phyloP scores from a whole-genome alignment of 2,329 filamentous ascomycete genomes.

The Emergomyces africanus region DNA sequence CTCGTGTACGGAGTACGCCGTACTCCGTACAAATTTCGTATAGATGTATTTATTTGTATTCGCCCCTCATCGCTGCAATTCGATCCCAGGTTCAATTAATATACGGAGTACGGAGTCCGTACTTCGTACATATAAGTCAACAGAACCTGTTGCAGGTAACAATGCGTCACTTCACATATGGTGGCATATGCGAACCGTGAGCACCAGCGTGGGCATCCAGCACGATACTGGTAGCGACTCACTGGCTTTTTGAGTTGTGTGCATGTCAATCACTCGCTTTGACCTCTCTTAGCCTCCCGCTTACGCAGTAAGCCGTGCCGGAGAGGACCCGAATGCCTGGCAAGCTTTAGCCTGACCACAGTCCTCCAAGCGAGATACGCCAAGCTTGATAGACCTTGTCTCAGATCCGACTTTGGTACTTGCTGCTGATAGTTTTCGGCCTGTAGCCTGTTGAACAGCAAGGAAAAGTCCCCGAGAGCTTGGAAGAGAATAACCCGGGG shows the following conservation, averaged over 20 bases:
- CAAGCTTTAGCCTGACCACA: not conserved
- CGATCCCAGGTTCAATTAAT: not conserved
- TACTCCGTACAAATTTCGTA: not conserved
- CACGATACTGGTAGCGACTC: no score
- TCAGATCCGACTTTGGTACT: not conserved
- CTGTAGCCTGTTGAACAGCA: not conserved
- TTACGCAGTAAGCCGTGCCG: not conserved
- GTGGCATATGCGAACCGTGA: not conserved
- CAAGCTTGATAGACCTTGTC: not conserved
- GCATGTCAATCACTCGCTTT: not conserved
- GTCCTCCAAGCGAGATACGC: conserved; percentile 1
- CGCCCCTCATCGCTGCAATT: not conserved
- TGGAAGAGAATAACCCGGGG: not conserved
- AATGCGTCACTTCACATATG: not conserved
- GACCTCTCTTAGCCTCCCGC: not conserved
- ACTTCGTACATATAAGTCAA: no score
- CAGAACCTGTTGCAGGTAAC: no score
- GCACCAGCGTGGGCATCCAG: not conserved
- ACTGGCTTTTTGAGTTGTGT: no score
- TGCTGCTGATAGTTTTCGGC: not conserved
- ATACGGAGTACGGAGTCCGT: no score
- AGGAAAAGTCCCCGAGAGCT: not conserved
- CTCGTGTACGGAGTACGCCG: no score
- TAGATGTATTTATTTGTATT: not conserved
- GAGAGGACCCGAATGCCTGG: conserved; percentile 1